Percentiles rank a stretch among this genome's conserved stretches.
phyloP scores from a whole-genome alignment of 1,139 yeast species.

The Kodamaea alishanica region DNA sequence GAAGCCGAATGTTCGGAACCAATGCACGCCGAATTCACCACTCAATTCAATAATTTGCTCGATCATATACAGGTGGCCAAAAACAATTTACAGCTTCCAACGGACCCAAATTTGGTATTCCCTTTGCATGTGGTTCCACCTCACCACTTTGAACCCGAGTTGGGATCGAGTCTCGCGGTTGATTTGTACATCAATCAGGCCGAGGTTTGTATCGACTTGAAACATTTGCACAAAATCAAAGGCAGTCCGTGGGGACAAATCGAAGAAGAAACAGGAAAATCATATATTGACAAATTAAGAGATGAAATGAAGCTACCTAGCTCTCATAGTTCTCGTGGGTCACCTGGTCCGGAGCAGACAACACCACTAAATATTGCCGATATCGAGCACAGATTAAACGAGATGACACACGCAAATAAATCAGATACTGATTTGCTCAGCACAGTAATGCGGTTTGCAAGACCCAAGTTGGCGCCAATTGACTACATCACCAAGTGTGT shows the following conservation, averaged over 20 bases:
- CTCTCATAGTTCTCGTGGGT: constrained; percentile 9
- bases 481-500: constrained; percentile 46
- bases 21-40: constrained; percentile 16
- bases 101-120: constrained; percentile 41
- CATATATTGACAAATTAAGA: constrained; percentile 39
- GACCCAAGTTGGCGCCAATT: constrained; percentile 33
- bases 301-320: constrained; percentile 40
- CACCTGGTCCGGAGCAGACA: constrained; percentile 6
- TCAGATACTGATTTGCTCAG: constrained; percentile 16
- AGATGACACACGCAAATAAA: constrained; percentile 9
- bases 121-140: constrained; percentile 32
- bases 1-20: background rate
- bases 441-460: constrained; percentile 30
- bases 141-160: constrained; percentile 31
- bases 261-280: constrained; percentile 29
- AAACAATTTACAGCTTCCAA: constrained; percentile 38
- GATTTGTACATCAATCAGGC: constrained; percentile 46
- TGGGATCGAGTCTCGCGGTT: constrained; percentile 29
- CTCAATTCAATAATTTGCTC: constrained; percentile 25
- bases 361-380: constrained; percentile 20
- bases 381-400: constrained; percentile 17
- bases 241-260: constrained; percentile 45
- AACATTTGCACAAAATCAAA: constrained; percentile 33
- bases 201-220: constrained; percentile 43
- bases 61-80: constrained; percentile 33